Evolutionary conservation across 305 asterid genomes (phyloP).

Genomic region (Coffea humblotiana): DNA sequence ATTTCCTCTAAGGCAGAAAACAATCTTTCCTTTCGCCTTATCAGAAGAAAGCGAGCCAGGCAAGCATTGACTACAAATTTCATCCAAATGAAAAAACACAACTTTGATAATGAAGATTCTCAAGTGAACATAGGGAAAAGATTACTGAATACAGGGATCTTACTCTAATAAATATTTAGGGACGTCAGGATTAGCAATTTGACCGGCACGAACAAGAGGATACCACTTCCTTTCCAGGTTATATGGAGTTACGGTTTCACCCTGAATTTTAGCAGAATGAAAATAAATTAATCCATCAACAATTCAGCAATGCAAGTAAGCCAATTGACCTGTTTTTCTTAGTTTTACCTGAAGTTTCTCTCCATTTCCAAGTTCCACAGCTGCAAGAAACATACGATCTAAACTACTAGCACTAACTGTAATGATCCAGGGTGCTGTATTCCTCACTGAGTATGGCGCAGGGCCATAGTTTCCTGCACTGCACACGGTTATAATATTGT

Average conservation of each 20-base stretch:
- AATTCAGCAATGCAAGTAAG: too few species aligned
- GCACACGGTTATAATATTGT: conserved; percentile 65
- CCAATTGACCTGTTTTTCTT: not conserved
- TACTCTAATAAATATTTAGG: conserved; percentile 52
- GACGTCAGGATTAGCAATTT: conserved; percentile 43
- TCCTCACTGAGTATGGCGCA: conserved; percentile 45
- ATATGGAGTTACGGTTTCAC: conserved; percentile 69
- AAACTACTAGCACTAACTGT: conserved; percentile 87
- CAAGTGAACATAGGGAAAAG: not conserved
- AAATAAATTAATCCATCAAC: not conserved
- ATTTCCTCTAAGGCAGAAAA: conserved; percentile 70
- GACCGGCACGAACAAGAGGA: conserved; percentile 71
- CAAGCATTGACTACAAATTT: conserved; percentile 69
- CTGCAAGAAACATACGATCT: conserved; percentile 53
- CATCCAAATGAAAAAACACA: not conserved
- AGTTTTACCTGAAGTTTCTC: conserved; percentile 39
- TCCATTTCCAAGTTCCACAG: conserved; percentile 70
- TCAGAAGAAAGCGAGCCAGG: conserved; percentile 63
- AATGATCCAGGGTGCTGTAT: conserved; percentile 87
- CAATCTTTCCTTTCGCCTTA: conserved; percentile 73
- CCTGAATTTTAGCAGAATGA: conserved; percentile 40
- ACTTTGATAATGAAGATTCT: not conserved
- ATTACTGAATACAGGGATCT: not conserved
- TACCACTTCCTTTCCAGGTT: conserved; percentile 47
- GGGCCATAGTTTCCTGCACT: conserved; percentile 92